Base-by-base conservation (phyloP, 805 yeast species). In the Candida ulmi region DNA sequence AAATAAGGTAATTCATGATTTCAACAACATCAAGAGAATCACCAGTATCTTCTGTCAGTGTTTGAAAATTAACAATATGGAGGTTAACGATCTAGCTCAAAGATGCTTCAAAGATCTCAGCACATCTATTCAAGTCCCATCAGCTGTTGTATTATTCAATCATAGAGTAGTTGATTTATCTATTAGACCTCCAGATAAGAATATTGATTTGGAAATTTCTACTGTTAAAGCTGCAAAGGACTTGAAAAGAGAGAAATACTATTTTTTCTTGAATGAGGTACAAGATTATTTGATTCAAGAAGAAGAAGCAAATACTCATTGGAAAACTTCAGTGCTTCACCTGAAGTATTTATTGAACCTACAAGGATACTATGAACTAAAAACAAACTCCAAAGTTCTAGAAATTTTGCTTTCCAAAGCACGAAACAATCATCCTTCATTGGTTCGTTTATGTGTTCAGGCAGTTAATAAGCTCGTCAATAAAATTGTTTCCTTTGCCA, bases 181-280 rank as follows among this genome's bases (percentile, higher is more conserved):
- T 2, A 73, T 84, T 23, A 66, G 72, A 42, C 91, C 91, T 1
- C 80, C 82, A 0, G 90, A 80, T 50, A 64, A 61, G 17, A 63
- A 61, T 16, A 73, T 80, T 37, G 80, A 75, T 35, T 45, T 69
- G 23, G 86, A 83, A 52, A 72, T 84, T 21, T 61, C 68, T 15
- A 76, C 81, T 0, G 76, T 85, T 12, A 70, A 65, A 32, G 44
- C 63, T n/a, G 90, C 90, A 0, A 85, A 85, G 48, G 74, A 72
- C 17, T 65, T 60, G 38, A 85, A 83, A 55, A 65, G 82, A 44
- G 54, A 54, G 9, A 27, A 58, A 0, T 73, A 73, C 40, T 47
- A 69, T 17, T 61, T 63, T 0, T 54, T 68, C 15, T 47, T 83
- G 24, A 50, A 53, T 2, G 60, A 60, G 11, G 51, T 83, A 8